Evolutionary conservation across 352 stramenopile species (phyloP).

Genomic region (Phytophthora cactorum): DNA sequence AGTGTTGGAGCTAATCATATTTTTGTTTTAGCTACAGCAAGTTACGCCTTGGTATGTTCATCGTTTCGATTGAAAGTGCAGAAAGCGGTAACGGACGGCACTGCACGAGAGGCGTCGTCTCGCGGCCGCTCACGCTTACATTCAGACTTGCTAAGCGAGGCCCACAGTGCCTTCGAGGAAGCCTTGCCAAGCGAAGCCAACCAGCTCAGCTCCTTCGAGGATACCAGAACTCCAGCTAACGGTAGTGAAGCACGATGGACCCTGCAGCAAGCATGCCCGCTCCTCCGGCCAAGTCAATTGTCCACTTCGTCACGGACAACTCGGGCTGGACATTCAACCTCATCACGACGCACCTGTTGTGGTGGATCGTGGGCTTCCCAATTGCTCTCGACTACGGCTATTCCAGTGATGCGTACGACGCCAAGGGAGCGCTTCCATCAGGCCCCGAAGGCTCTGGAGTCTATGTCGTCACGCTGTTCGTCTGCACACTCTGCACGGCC

Average conservation of each 20-base stretch:
- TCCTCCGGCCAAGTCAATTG: conserved; percentile 43
- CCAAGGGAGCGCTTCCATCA: conserved; percentile 76
- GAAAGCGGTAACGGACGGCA: conserved; percentile 26
- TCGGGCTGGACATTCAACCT: conserved; percentile 88
- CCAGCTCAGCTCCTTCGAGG: not conserved
- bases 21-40: too few relatives aligned
- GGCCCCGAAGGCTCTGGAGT: conserved; percentile 76
- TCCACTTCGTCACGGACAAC: conserved; percentile 75
- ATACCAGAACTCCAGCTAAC: not conserved
- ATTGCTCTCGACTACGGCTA: conserved; percentile 83
- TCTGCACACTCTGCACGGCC: conserved; percentile 75
- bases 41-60: too few relatives aligned
- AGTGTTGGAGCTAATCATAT: too few relatives aligned
- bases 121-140: conserved; percentile 1
- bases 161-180: not conserved
- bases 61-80: not conserved
- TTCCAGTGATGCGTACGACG: conserved; percentile 76
- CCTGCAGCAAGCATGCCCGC: conserved; percentile 11
- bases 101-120: conserved; percentile 7
- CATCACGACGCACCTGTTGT: conserved; percentile 80
- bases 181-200: not conserved
- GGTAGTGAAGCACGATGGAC: conserved; percentile 25
- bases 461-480: conserved; percentile 85
- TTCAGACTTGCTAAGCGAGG: conserved; percentile 18
- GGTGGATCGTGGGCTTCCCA: conserved; percentile 84